Evolutionary conservation across 106 monocot species (phyloP).

Genomic region (Triglochin maritima): DNA sequence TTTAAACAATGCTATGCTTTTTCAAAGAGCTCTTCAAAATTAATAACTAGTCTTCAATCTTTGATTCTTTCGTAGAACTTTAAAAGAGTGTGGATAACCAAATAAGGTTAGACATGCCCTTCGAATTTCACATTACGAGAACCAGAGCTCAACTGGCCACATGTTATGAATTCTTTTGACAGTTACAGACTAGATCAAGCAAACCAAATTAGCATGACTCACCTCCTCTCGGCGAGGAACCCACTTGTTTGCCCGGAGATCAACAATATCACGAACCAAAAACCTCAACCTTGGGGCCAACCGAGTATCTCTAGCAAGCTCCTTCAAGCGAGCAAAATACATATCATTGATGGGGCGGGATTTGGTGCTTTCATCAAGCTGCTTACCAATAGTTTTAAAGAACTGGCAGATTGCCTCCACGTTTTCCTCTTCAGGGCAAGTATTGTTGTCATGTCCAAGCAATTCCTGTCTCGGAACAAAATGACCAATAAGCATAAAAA

Average conservation of each 20-base stretch:
- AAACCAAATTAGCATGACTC: no score
- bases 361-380: conserved; percentile 56
- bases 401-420: conserved; percentile 76
- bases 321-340: conserved; percentile 54
- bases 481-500: not conserved
- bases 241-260: conserved; percentile 66
- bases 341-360: conserved; percentile 48
- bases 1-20: no score
- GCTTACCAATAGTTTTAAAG: conserved; percentile 71
- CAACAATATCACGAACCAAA: conserved; percentile 72
- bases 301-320: conserved; percentile 30
- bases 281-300: conserved; percentile 48
- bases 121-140: no score
- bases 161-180: no score
- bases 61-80: no score
- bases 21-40: no score
- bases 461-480: conserved; percentile 29
- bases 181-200: no score
- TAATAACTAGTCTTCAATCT: no score
- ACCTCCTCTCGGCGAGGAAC: conserved; percentile 73
- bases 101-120: no score
- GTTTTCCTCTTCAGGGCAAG: conserved; percentile 72
- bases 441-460: conserved; percentile 45
- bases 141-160: no score
- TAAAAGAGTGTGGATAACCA: no score